Conservation (phyloP, 2,329 filamentous ascomycete species). For the Trichoderma harzianum region DNA sequence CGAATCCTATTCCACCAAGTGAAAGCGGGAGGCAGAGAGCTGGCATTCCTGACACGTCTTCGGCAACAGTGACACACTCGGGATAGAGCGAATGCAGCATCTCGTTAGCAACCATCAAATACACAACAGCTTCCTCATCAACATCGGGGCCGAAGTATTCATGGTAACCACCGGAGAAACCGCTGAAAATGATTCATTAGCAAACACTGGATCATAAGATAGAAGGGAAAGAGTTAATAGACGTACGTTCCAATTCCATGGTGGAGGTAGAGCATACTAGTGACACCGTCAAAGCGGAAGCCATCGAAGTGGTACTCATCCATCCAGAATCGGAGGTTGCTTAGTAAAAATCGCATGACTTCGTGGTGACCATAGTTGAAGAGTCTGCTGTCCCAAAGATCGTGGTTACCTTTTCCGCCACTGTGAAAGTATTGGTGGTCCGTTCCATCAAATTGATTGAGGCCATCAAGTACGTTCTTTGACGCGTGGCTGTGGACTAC, state of each 20-base stretch:
- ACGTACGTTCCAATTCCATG: constrained; percentile 94
- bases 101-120: constrained; percentile 95
- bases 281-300: constrained; percentile 96
- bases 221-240: constrained; percentile 18
- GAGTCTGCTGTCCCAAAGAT: constrained; percentile 91
- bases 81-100: constrained; percentile 91
- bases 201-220: neutral
- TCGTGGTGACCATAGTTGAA: constrained; percentile 98
- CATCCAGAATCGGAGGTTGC: constrained; percentile 98
- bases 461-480: constrained; percentile 91
- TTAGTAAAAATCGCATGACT: constrained; percentile 90
- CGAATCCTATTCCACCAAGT: constrained; percentile 89
- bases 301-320: constrained; percentile 96
- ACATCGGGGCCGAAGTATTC: constrained; percentile 91
- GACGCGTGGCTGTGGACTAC: constrained; percentile 97
- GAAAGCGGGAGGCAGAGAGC: constrained; percentile 85
- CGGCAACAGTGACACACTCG: constrained; percentile 83
- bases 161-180: constrained; percentile 96
- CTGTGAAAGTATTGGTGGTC: constrained; percentile 96
- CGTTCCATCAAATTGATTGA: constrained; percentile 94
- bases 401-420: constrained; percentile 79
- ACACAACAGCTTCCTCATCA: constrained; percentile 90
- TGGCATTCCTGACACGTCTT: constrained; percentile 98
- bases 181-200: constrained; percentile 47
- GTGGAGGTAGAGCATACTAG: constrained; percentile 94